Evolutionary conservation across 257 asterid species (phyloP).

Genomic region (Solanum rostratum): DNA sequence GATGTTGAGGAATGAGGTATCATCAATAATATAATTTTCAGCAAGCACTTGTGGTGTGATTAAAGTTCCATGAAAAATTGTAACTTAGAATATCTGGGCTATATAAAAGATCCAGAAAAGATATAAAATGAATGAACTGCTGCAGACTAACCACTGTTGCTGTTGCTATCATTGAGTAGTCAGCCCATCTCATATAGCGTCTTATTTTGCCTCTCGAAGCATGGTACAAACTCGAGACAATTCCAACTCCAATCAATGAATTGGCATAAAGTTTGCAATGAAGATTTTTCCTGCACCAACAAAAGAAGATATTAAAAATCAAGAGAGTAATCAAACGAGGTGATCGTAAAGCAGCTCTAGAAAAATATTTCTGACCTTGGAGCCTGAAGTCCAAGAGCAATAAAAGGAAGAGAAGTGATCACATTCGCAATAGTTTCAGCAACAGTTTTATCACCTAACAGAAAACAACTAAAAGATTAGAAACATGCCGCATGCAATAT

Average conservation of each 20-base stretch:
- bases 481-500: neutral
- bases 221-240: conserved; percentile 76
- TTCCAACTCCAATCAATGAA: conserved; percentile 87
- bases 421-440: conserved; percentile 67
- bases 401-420: conserved; percentile 83
- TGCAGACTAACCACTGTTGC: conserved; percentile 57
- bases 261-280: conserved; percentile 73
- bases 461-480: neutral
- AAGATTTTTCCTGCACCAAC: conserved; percentile 54
- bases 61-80: neutral
- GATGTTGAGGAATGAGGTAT: neutral
- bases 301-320: neutral
- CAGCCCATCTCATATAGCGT: conserved; percentile 95
- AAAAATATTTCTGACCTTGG: conserved; percentile 36
- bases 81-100: neutral
- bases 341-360: neutral
- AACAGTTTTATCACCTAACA: conserved; percentile 50
- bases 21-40: neutral
- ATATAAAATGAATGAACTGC: neutral
- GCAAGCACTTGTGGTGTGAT: neutral
- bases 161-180: conserved; percentile 96
- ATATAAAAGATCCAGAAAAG: neutral
- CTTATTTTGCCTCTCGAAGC: conserved; percentile 67
- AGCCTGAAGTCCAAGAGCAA: conserved; percentile 70
- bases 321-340: neutral